Conservation (phyloP, 352 stramenopile species). For the Blastocystis sp. region DNA sequence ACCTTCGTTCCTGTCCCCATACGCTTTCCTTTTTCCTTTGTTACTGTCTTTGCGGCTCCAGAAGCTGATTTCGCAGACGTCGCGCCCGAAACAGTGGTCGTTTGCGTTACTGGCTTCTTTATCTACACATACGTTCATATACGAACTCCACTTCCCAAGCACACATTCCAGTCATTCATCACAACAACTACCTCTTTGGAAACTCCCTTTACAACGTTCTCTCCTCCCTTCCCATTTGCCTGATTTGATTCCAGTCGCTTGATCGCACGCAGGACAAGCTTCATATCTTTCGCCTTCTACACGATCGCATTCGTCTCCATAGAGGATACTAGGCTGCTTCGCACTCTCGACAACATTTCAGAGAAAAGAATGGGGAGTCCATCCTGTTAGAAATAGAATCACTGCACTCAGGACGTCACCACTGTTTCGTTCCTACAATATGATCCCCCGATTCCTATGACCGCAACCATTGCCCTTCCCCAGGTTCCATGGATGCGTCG, state of each 20-base stretch:
- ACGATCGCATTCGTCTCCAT: not conserved
- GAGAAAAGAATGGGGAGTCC: not conserved
- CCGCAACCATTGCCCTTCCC: too few relatives aligned
- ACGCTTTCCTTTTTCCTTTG: not conserved
- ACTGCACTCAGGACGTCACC: not conserved
- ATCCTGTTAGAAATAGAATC: too few relatives aligned
- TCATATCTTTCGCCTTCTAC: not conserved
- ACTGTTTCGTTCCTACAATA: too few relatives aligned
- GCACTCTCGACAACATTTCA: slow-evolving; percentile 33
- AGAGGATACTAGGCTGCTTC: not conserved
- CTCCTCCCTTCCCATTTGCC: not conserved
- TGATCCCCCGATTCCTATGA: too few relatives aligned
- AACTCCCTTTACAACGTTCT: not conserved
- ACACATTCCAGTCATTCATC: too few relatives aligned
- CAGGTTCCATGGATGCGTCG: too few relatives aligned
- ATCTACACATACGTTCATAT: too few relatives aligned
- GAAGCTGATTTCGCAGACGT: too few relatives aligned
- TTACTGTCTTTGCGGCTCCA: too few relatives aligned
- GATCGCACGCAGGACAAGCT: not conserved
- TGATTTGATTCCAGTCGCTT: slow-evolving; percentile 14
- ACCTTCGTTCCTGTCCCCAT: slow-evolving; percentile 45
- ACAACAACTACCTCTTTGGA: not conserved
- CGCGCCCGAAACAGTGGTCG: too few relatives aligned
- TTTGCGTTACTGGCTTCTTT: too few relatives aligned
- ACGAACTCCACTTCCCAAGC: too few relatives aligned